Evolutionary conservation across 306 rosid genomes (phyloP).

Genomic region (Trifolium repens): DNA sequence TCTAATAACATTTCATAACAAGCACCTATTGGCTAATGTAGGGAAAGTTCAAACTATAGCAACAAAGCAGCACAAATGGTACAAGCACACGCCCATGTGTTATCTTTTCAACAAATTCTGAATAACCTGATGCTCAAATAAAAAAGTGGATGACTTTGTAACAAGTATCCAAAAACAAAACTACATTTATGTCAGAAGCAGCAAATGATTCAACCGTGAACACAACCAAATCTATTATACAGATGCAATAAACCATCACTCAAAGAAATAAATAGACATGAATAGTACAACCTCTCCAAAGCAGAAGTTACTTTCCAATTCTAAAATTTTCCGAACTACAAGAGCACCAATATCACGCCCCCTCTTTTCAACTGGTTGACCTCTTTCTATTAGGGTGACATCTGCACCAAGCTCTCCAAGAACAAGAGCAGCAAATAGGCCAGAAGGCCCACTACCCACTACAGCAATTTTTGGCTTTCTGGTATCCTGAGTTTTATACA

Average conservation of each 20-base stretch:
- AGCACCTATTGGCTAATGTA: not conserved
- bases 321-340: constrained; percentile 70
- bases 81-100: not conserved
- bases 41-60: constrained; percentile 22
- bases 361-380: constrained; percentile 93
- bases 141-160: constrained; percentile 7
- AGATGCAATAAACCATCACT: constrained; percentile 22
- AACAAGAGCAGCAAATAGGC: constrained; percentile 88
- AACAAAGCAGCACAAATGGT: constrained; percentile 26
- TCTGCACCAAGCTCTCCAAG: constrained; percentile 94
- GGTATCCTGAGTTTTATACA: constrained; percentile 28
- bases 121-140: constrained; percentile 9
- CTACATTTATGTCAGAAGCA: constrained; percentile 13
- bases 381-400: constrained; percentile 96
- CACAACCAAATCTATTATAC: constrained; percentile 21
- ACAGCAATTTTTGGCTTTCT: constrained; percentile 77
- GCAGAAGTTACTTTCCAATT: constrained; percentile 91
- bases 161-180: constrained; percentile 21
- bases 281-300: constrained; percentile 87
- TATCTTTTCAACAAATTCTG: constrained; percentile 16
- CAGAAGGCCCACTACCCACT: constrained; percentile 94
- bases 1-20: constrained; percentile 18
- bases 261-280: constrained; percentile 44
- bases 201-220: constrained; percentile 10
- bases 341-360: constrained; percentile 96